Conservation (phyloP, 352 stramenopile genomes). For the Globisporangium canariense region DNA sequence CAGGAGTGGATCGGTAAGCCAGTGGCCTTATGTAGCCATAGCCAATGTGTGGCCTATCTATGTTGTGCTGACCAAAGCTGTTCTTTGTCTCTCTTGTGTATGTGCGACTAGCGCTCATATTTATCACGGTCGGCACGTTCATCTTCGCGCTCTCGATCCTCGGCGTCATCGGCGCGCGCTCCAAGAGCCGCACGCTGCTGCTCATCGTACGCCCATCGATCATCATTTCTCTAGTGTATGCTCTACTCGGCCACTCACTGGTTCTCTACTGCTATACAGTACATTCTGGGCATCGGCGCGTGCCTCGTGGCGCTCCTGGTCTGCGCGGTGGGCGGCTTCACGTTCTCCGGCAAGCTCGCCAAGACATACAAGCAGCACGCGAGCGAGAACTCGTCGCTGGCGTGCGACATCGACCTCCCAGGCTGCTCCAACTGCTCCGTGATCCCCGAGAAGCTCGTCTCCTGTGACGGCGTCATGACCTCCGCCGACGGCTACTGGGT, state of each 20-base stretch:
- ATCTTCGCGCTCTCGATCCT: slow-evolving; percentile 62
- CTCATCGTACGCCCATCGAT: slow-evolving; percentile 52
- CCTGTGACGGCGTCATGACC: slow-evolving; percentile 43
- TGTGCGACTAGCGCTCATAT: slow-evolving; percentile 46
- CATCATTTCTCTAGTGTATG: background rate
- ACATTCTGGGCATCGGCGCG: slow-evolving; percentile 60
- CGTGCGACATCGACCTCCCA: slow-evolving; percentile 60
- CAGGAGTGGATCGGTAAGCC: slow-evolving; percentile 72
- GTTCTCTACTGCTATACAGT: slow-evolving; percentile 30
- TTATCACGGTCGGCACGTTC: slow-evolving; percentile 67
- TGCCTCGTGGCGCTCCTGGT: slow-evolving; percentile 63
- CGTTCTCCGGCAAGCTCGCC: slow-evolving; percentile 55
- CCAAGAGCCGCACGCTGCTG: slow-evolving; percentile 75
- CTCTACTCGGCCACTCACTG: background rate
- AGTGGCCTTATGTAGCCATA: background rate
- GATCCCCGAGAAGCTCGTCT: slow-evolving; percentile 20
- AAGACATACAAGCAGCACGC: slow-evolving; percentile 46
- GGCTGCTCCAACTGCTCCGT: slow-evolving; percentile 81
- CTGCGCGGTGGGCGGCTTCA: slow-evolving; percentile 62
- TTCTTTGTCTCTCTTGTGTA: background rate
- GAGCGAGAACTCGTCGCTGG: slow-evolving; percentile 35
- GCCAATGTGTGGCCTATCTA: background rate
- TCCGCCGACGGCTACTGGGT: slow-evolving; percentile 36
- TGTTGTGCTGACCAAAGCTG: background rate
- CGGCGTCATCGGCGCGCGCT: slow-evolving; percentile 58